Conservation (phyloP, 2,329 filamentous ascomycete genomes). For the Phyllosticta citrichinensis region DNA sequence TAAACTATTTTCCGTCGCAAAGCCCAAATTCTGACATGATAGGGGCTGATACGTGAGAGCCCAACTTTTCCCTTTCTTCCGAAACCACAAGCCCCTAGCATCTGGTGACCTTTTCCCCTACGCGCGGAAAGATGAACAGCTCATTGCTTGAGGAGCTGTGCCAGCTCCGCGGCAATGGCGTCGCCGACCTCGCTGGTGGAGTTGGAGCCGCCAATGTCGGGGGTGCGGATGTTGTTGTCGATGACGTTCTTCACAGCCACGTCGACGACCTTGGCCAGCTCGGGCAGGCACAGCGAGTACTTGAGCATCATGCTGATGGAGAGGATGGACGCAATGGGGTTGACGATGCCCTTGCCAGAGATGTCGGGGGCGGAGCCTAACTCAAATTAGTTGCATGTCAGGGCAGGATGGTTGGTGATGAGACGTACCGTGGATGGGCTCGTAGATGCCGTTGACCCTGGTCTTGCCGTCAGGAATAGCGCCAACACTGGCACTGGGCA, state of each 20-base stretch:
- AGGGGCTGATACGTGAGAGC: too few relatives aligned
- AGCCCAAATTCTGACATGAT: too few relatives aligned
- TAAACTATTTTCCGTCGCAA: too few relatives aligned
- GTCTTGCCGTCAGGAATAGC: slow-evolving; percentile 77
- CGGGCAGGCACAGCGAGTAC: slow-evolving; percentile 74
- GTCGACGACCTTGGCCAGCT: slow-evolving; percentile 71
- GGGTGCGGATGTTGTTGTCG: slow-evolving; percentile 67
- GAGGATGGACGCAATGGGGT: slow-evolving; percentile 83
- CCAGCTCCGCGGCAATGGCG: slow-evolving; percentile 65
- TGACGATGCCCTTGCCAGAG: slow-evolving; percentile 81
- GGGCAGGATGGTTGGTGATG: neutral
- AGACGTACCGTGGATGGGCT: slow-evolving; percentile 80
- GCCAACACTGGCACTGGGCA: slow-evolving; percentile 79
- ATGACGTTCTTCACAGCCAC: slow-evolving; percentile 70
- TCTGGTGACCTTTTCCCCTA: too few relatives aligned
- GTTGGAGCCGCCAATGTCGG: slow-evolving; percentile 71
- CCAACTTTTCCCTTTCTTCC: too few relatives aligned
- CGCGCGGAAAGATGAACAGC: neutral
- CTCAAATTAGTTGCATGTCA: slow-evolving; percentile 12
- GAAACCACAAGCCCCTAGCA: too few relatives aligned
- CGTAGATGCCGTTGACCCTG: slow-evolving; percentile 88
- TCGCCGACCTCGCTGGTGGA: slow-evolving; percentile 74
- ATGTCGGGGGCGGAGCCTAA: slow-evolving; percentile 85
- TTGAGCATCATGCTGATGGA: slow-evolving; percentile 93
- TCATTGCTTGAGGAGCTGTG: slow-evolving; percentile 45